Base-by-base conservation (phyloP, 2,329 filamentous ascomycete genomes). In the Pezicula radicicola region DNA sequence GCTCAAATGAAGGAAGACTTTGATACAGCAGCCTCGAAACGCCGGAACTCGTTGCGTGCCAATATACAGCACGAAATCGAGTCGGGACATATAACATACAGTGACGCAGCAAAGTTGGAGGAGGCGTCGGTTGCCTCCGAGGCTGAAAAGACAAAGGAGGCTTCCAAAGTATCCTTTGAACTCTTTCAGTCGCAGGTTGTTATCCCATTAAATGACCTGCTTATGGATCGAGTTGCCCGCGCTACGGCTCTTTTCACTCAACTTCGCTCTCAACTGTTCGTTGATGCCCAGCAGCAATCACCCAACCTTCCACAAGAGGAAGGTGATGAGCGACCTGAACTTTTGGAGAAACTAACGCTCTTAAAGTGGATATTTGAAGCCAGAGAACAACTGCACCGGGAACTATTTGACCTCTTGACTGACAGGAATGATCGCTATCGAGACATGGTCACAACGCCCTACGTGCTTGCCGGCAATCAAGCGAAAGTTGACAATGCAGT, bases 331-430 rank as follows among this genome's bases (percentile, higher is more conserved):
- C 86, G 92, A 66, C 94, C 94, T 0, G 94, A 99, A 69, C 78
- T 97, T 0, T 76, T 97, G 2, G 94, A 99, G 70, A 96, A 96
- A 70, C 78, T 99, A 12, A 97, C 93, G 0, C 81, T 97, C 45
- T 78, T 97, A 13, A 99, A 97, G 65, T 97, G 94, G 92, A 84
- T 97, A 8, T 97, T 97, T 62, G 94, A 99, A 68, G 88, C 89
- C 1, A 85, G 92, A n/a, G 94, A 99, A 70, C 79, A 82, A 44
- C 77, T 97, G 8, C 87, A 97, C 71, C 85, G 89, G 41, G 88
- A 91, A 62, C 81, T 93, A 49, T 96, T 91, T 65, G 89, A 95
- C 61, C 74, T 97, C 10, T 81, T 96, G 33, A 86, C 85, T 18
- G 89, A 92, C 66, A 88, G 92, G 48, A 94, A 96, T 63, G 82